phyloP scores from a whole-genome alignment of 2,329 filamentous ascomycete genomes.

The Ceratocystis diversiconidia region DNA sequence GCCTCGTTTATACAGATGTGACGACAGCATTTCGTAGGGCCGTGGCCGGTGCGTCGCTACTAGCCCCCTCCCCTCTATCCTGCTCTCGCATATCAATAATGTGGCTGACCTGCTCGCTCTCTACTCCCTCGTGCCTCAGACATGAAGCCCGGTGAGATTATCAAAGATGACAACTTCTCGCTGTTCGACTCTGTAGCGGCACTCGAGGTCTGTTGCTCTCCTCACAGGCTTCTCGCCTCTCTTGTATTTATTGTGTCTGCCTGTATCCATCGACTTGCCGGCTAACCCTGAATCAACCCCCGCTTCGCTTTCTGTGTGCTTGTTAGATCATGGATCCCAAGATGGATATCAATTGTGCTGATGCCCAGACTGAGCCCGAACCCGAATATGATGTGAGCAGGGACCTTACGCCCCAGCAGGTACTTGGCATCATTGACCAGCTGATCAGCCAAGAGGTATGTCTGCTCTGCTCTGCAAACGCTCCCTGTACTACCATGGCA shows the following conservation, averaged over 20 bases:
- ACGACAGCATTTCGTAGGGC: slow-evolving; percentile 14
- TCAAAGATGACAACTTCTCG: slow-evolving; percentile 90
- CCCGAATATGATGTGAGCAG: slow-evolving; percentile 64
- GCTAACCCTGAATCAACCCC: not conserved
- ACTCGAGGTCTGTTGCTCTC: slow-evolving; percentile 44
- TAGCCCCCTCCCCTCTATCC: not conserved
- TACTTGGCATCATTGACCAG: slow-evolving; percentile 89
- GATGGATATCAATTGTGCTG: slow-evolving; percentile 88
- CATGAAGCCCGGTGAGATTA: slow-evolving; percentile 48
- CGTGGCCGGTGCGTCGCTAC: slow-evolving; percentile 11
- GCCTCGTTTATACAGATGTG: slow-evolving; percentile 17
- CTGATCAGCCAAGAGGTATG: slow-evolving; percentile 72
- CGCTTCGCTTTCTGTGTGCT: not conserved
- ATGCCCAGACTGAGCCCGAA: slow-evolving; percentile 66
- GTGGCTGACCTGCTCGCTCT: not conserved
- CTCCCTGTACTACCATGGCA: no score
- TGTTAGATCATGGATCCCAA: slow-evolving; percentile 92
- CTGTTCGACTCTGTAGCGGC: slow-evolving; percentile 88
- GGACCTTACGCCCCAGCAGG: slow-evolving; percentile 57
- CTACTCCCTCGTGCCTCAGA: slow-evolving; percentile 7
- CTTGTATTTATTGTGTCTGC: not conserved
- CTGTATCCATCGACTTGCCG: not conserved
- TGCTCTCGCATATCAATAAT: not conserved
- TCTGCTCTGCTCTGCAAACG: not conserved
- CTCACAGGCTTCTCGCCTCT: not conserved